phyloP scores from a whole-genome alignment of 768 basidiomycete species.

The Boletus reticulatus region DNA sequence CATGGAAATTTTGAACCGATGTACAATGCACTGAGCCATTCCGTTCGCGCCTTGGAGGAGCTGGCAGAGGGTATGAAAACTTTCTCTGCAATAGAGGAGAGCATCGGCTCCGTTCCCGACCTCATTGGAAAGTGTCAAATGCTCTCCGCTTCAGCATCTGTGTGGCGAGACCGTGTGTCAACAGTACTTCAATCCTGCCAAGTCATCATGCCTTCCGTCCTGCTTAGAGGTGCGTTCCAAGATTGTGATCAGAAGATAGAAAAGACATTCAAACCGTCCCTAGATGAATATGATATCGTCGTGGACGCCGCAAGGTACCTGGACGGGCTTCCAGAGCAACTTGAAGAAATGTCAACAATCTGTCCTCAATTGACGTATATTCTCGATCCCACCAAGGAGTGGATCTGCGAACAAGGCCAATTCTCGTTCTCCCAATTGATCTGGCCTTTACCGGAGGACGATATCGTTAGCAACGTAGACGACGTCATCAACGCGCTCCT shows the following conservation, averaged over 20 bases:
- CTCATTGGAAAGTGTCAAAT: slow-evolving; percentile 29
- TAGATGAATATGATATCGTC: slow-evolving; percentile 39
- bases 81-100: slow-evolving; percentile 34
- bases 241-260: not conserved
- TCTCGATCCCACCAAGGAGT: slow-evolving; percentile 26
- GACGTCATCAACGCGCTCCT: slow-evolving; percentile 61
- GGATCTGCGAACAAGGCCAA: slow-evolving; percentile 31
- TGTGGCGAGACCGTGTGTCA: slow-evolving; percentile 29
- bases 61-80: slow-evolving; percentile 32
- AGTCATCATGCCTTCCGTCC: slow-evolving; percentile 25
- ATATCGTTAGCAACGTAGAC: slow-evolving; percentile 28
- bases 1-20: slow-evolving; percentile 17
- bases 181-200: slow-evolving; percentile 21
- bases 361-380: slow-evolving; percentile 31
- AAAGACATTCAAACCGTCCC: not conserved
- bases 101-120: slow-evolving; percentile 11
- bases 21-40: slow-evolving; percentile 13
- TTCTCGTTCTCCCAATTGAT: slow-evolving; percentile 14
- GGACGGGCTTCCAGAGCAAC: slow-evolving; percentile 20
- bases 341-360: slow-evolving; percentile 26
- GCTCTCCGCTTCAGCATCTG: slow-evolving; percentile 22
- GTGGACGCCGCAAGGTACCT: slow-evolving; percentile 26
- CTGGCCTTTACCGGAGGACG: not conserved
- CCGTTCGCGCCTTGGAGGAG: slow-evolving; percentile 37
- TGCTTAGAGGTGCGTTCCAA: slow-evolving; percentile 36